Conservation (phyloP, 2,329 filamentous ascomycete genomes). For the Fusarium buxicola region DNA sequence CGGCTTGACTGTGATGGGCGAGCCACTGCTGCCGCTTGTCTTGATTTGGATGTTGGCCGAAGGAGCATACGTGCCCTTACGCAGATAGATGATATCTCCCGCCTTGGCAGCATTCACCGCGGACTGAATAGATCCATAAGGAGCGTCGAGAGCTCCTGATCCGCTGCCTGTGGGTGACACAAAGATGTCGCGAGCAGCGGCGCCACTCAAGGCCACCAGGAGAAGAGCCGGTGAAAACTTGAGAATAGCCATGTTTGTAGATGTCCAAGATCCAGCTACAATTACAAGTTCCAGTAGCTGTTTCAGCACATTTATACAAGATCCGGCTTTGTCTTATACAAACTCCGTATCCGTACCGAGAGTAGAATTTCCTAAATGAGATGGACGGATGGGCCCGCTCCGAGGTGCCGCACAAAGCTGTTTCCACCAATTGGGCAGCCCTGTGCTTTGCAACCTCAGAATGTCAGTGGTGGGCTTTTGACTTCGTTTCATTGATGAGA, state of each 20-base stretch:
- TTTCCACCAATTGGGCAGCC: constrained; percentile 32
- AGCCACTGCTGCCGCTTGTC: constrained; percentile 54
- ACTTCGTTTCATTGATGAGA: not conserved
- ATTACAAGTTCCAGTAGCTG: not conserved
- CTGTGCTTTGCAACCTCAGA: not conserved
- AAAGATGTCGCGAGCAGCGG: constrained; percentile 53
- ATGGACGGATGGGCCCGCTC: constrained; percentile 18
- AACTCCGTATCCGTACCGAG: not conserved
- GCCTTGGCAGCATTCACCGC: constrained; percentile 59
- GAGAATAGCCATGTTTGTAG: constrained; percentile 20
- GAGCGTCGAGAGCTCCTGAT: constrained; percentile 53
- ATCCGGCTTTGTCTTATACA: not conserved
- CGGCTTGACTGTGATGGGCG: constrained; percentile 56
- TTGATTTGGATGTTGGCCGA: constrained; percentile 61
- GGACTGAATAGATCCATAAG: constrained; percentile 59
- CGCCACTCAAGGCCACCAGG: constrained; percentile 20
- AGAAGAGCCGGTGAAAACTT: constrained; percentile 28
- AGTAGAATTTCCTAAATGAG: constrained; percentile 12
- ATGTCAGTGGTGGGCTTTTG: constrained; percentile 13
- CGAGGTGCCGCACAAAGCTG: constrained; percentile 3
- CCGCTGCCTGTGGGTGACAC: constrained; percentile 58
- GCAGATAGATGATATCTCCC: constrained; percentile 59
- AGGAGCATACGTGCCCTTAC: constrained; percentile 59
- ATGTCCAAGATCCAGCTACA: constrained; percentile 2
- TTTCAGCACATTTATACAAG: not conserved